Evolutionary conservation across 768 basidiomycete species (phyloP), one percentile per base, ranked within the genome.

Genomic region (Macrolepiota dolichaula): DNA sequence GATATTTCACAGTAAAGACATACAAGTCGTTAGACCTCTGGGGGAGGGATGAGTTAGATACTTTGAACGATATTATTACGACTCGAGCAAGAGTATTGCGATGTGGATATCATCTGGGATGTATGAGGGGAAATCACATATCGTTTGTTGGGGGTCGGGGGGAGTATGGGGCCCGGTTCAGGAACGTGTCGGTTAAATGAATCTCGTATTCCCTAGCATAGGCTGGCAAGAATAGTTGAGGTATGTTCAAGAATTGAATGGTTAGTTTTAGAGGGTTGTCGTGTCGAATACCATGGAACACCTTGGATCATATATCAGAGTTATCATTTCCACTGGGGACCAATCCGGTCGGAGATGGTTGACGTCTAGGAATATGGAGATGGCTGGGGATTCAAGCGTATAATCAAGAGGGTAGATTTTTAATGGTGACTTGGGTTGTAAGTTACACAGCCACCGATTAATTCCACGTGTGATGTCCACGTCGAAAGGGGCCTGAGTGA

Each of bases 371-470:
- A n/a, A n/a, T n/a, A n/a, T n/a, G n/a, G n/a, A n/a, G n/a, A n/a
- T n/a, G n/a, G n/a, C n/a, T n/a, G n/a, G n/a, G n/a, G n/a, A n/a
- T n/a, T n/a, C n/a, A n/a, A n/a, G n/a, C n/a, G n/a, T n/a, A n/a
- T n/a, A n/a, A n/a, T n/a, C n/a, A n/a, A n/a, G n/a, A n/a, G n/a
- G n/a, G n/a, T n/a, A n/a, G n/a, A n/a, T n/a, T n/a, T n/a, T n/a
- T 40, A 5, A 13, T 37, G 36, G 36, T 38, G 38, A 10, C 10
- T 52, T 19, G 51, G 11, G 13, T 52, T 22, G 25, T 9, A 49
- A 37, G 50, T 27, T 17, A 24, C 57, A 59, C 57, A 42, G 57
- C 57, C 57, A 59, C 57, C 17, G 22, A 51, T 44, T 52, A 59
- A 24, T 32, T 38, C 36, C 57, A 59, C 57, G 57, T 59, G 57